phyloP scores from a whole-genome alignment of 306 rosid species.

The Macrotyloma uniflorum region DNA sequence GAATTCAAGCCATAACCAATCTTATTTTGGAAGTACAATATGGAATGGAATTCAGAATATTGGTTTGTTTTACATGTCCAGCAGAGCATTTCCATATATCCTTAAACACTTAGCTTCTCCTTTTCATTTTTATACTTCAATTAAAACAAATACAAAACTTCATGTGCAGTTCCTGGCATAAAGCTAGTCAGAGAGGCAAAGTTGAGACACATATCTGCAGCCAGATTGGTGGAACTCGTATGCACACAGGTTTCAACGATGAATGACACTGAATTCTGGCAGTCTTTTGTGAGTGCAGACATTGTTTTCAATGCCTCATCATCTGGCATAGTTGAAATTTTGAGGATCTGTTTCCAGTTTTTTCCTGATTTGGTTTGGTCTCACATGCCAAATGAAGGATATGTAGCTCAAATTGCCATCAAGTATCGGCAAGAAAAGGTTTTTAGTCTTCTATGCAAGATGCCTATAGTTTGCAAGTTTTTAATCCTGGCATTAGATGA shows the following conservation, averaged over 20 bases:
- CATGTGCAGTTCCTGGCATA: conserved; percentile 55
- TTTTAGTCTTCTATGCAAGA: conserved; percentile 45
- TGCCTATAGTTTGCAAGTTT: conserved; percentile 42
- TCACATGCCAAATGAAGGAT: conserved; percentile 39
- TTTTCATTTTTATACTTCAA: background rate
- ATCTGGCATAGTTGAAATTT: conserved; percentile 56
- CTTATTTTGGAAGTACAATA: conserved; percentile 19
- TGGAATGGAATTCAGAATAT: conserved; percentile 38
- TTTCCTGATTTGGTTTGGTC: conserved; percentile 58
- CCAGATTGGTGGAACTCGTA: conserved; percentile 44
- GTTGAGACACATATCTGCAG: conserved; percentile 47
- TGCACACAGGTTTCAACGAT: conserved; percentile 32
- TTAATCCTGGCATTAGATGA: conserved; percentile 33
- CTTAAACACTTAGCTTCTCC: background rate
- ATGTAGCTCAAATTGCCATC: conserved; percentile 44
- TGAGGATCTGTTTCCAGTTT: conserved; percentile 41
- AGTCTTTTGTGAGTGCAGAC: conserved; percentile 30
- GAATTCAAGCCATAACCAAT: conserved; percentile 23
- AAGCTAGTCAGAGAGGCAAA: conserved; percentile 48
- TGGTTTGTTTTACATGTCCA: conserved; percentile 32
- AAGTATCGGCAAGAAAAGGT: conserved; percentile 52
- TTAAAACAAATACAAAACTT: background rate
- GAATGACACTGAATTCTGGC: conserved; percentile 34
- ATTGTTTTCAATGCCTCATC: conserved; percentile 37
- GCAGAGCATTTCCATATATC: background rate